Evolutionary conservation across 805 yeast species (phyloP), one percentile per base, ranked within the genome.

Genomic region (Tetrapisispora fleetii): DNA sequence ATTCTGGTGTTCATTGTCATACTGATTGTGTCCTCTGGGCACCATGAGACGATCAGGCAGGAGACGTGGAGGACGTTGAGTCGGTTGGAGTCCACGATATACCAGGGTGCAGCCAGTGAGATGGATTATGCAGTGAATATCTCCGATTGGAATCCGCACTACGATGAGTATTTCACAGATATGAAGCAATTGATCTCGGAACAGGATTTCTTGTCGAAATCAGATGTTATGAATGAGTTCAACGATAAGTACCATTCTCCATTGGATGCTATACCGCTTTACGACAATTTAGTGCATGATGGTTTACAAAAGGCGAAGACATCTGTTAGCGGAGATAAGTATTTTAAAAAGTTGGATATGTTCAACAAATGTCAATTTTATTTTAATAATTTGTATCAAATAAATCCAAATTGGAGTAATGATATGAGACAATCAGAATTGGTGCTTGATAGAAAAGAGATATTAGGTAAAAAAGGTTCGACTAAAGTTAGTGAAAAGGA

Each of bases 401-500:
- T 54, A 47, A 49, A 53, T 22, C 45, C 51, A 19, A 42, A 52
- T 17, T 56, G 59, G 59, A 40, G 51, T 16, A 55, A 55, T 38
- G 50, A 50, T 40, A 33, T 46, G 22, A n/a, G 24, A 48, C 14
- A 43, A n/a, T n/a, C 35, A 46, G 39, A 48, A 28, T 55, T 50
- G 39, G 47, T 46, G 33, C 43, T 50, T n/a, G 50, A 52, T 37
- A 49, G 16, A 46, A 48, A 13, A 37, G 11, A 9, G 43, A 47
- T 21, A 35, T 18, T 4, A 22, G 24, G 27, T 9, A 22, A 14
- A 39, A 39, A 16, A n/a, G 5, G 10, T 4, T 32, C 8, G 28
- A 24, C 28, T 11, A 32, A 32, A 11, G 14, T 32, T 6, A 14
- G n/a, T 32, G 14, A 28, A 28, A 28, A 28, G 32, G 11, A 7